Conservation (phyloP, 148 eudicot genomes). For the Nyssa sinensis region DNA sequence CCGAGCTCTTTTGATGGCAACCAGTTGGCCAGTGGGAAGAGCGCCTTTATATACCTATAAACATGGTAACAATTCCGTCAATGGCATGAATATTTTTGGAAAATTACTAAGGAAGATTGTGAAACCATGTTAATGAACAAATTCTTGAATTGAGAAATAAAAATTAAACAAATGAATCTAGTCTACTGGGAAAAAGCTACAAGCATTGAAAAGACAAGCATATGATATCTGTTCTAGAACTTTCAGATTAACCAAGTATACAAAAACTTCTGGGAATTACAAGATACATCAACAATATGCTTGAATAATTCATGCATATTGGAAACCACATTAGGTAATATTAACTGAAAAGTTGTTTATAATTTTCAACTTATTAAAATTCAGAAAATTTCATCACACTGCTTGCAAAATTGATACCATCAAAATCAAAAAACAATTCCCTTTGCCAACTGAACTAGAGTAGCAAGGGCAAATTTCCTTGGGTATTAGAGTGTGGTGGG, state of each 20-base stretch:
- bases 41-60: neutral
- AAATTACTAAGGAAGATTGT: neutral
- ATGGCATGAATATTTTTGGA: neutral
- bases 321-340: neutral
- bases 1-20: neutral
- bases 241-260: neutral
- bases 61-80: neutral
- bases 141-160: neutral
- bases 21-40: neutral
- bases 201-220: neutral
- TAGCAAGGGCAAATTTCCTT: neutral
- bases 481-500: neutral
- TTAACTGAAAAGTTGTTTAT: too few species aligned
- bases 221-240: neutral
- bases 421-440: neutral
- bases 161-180: neutral
- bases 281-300: too few species aligned
- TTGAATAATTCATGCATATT: neutral
- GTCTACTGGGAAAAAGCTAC: neutral
- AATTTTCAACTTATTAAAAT: too few species aligned
- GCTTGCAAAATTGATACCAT: too few species aligned
- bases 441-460: neutral
- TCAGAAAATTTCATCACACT: too few species aligned
- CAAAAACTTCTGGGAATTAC: too few species aligned
- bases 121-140: neutral